These are phyloP conservation scores for Fagus sylvatica DNA, from an alignment of 306 rosid species.

Conservation along the genomic window DNA sequence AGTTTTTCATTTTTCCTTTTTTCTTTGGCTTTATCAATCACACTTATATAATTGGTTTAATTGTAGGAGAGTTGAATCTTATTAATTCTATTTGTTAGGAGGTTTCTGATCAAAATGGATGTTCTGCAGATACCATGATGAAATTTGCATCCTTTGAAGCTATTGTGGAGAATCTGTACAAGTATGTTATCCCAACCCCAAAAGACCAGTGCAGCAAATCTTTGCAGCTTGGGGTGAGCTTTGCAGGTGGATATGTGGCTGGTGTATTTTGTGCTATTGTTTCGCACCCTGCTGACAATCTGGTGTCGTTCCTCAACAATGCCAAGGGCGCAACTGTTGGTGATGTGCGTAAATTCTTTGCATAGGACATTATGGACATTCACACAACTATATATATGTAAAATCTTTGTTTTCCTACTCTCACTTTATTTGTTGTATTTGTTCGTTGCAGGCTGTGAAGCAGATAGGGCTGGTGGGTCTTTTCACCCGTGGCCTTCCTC, in stretches of 20 bases:
- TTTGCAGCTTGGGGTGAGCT: conserved; percentile 74
- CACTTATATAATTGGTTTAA: not conserved
- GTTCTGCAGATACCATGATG: conserved; percentile 72
- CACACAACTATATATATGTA: too few species aligned
- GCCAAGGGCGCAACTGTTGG: conserved; percentile 75
- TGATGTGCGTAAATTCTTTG: conserved; percentile 49
- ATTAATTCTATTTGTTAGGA: not conserved
- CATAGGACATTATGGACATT: not conserved
- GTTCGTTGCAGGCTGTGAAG: conserved; percentile 58
- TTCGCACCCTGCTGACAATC: conserved; percentile 85
- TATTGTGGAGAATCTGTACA: conserved; percentile 60
- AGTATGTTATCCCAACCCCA: conserved; percentile 60
- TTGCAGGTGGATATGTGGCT: conserved; percentile 67
- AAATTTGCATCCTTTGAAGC: conserved; percentile 78
- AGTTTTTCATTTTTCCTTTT: not conserved
- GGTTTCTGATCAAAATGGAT: not conserved
- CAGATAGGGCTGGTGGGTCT: conserved; percentile 62
- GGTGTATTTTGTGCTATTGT: conserved; percentile 68
- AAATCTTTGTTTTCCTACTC: not conserved
- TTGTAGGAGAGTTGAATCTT: not conserved
- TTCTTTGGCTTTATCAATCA: not conserved
- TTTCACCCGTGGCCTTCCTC: conserved; percentile 81
- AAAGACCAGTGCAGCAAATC: conserved; percentile 63
- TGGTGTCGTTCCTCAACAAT: conserved; percentile 82
- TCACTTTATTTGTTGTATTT: conserved; percentile 16